Base-by-base conservation (phyloP, 164 flowering plant species). In the Dillenia turbinata region DNA sequence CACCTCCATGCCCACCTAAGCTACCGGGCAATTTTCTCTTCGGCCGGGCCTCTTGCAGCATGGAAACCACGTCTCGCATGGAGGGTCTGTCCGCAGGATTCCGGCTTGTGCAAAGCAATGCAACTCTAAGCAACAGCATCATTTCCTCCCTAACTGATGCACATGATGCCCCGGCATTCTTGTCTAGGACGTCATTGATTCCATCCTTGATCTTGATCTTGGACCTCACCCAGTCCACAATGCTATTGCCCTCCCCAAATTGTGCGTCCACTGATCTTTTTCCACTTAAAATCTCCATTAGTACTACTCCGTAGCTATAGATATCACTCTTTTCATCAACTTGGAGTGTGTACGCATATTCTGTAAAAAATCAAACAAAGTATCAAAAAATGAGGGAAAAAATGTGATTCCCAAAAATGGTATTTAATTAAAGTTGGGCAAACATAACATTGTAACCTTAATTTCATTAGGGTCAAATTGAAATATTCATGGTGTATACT, bases 251-350 rank as follows among this genome's bases (percentile, higher is more conserved):
- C 3, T 92, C 98, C 0, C 99, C 99, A 40, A 92, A 95, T 57
- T 92, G 96, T 0, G 88, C 51, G 0, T 85, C 87, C 7, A 88
- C 96, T 10, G 96, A 88, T 64, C 89, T 75, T 60, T 83, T 88
- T 2, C 99, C 97, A 26, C 83, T 84, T 13, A 95, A 40, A 12
- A 88, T 79, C 77, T 95, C 99, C 90, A 95, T 79, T 56, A 95
- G 52, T 47, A 92, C 89, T 48, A 95, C 99, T 12, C 97, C 98
- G 44, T 62, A 95, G 70, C 97, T 95, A 68, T 92, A 95, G 15
- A 92, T 95, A 60, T 95, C 99, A 53, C 99, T 92, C 86, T 95
- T 95, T 65, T 92, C 97, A 47, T 92, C 97, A 4, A 95, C 99
- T 77, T 92, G 98, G 40, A 95, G 71, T 2, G 98, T 95, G 62